Percentiles rank a stretch among this genome's conserved stretches.
These are phyloP conservation scores for Cyberlindnera americana DNA, from an alignment of 805 yeast genomes.

Conservation along the genomic window DNA sequence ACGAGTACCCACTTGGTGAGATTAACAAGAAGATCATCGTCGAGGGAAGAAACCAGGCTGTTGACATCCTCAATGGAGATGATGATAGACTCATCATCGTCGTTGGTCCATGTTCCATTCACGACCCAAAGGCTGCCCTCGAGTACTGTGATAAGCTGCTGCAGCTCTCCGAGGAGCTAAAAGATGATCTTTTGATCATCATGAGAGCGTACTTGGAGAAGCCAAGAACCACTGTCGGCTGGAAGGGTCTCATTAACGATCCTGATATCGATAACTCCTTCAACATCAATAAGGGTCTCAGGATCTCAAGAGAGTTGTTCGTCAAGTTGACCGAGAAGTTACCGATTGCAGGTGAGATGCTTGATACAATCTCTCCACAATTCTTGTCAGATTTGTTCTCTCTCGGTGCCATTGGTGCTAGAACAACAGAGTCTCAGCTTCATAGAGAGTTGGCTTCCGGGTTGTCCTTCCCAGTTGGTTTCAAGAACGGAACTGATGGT, in stretches of 20 bases:
- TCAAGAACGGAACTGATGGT: conserved; percentile 98
- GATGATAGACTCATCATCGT: conserved; percentile 88
- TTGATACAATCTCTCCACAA: conserved; percentile 97
- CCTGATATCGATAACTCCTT: conserved; percentile 93
- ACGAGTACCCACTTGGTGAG: conserved; percentile 69
- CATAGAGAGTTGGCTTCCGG: conserved; percentile 98
- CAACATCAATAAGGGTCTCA: conserved; percentile 91
- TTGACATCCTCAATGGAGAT: conserved; percentile 68
- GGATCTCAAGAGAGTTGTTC: conserved; percentile 84
- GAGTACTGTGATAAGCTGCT: conserved; percentile 76
- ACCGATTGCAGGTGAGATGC: conserved; percentile 97
- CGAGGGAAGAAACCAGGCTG: conserved; percentile 72
- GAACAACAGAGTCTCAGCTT: conserved; percentile 97
- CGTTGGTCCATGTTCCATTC: conserved; percentile 96
- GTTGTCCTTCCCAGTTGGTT: conserved; percentile 95
- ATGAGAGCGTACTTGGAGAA: conserved; percentile 98
- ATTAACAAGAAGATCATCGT: conserved; percentile 60
- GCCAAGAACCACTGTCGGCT: conserved; percentile 98
- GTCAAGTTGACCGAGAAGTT: conserved; percentile 74
- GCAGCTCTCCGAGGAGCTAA: conserved; percentile 54
- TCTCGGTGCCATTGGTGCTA: conserved; percentile 97
- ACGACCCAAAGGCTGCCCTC: conserved; percentile 87
- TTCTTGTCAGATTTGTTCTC: conserved; percentile 90
- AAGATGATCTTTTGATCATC: conserved; percentile 75
- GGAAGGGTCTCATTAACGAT: conserved; percentile 98